phyloP scores from a whole-genome alignment of 177 flowering plant genomes.

The Vitis hybrid region DNA sequence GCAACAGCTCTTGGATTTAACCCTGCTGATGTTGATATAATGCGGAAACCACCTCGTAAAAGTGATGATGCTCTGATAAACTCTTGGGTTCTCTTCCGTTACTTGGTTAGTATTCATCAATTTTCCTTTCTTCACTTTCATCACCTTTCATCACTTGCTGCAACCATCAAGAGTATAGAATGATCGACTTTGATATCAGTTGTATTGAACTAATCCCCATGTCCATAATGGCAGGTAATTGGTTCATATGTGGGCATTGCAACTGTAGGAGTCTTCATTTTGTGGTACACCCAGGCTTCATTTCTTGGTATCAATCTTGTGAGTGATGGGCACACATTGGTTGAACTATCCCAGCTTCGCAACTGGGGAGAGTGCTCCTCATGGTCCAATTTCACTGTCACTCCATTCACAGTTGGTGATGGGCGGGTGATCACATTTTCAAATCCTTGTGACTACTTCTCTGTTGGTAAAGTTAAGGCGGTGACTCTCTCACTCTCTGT shows the following conservation, averaged over 20 bases:
- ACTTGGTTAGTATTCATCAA: slow-evolving; percentile 52
- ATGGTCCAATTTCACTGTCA: slow-evolving; percentile 69
- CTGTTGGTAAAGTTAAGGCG: slow-evolving; percentile 79
- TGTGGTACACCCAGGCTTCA: slow-evolving; percentile 83
- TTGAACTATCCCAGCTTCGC: slow-evolving; percentile 70
- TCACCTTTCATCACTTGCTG: background rate
- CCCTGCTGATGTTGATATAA: slow-evolving; percentile 90
- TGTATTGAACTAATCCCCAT: background rate
- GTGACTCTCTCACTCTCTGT: slow-evolving; percentile 85
- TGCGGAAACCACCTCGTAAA: slow-evolving; percentile 88
- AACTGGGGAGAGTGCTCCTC: slow-evolving; percentile 80
- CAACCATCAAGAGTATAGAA: no score
- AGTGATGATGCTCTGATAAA: slow-evolving; percentile 79
- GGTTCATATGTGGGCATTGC: slow-evolving; percentile 90
- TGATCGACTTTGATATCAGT: no score
- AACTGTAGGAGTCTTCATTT: slow-evolving; percentile 80
- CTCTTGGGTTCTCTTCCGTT: slow-evolving; percentile 86
- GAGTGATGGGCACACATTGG: slow-evolving; percentile 81
- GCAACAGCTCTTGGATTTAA: slow-evolving; percentile 98
- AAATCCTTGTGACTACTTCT: slow-evolving; percentile 82
- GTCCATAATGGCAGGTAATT: slow-evolving; percentile 56
- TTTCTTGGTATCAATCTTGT: slow-evolving; percentile 69
- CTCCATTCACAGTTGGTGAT: slow-evolving; percentile 57
- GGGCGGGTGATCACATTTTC: slow-evolving; percentile 51
- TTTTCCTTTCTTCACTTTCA: background rate